These are phyloP conservation scores for Murraya koenigii DNA, from an alignment of 345 rosid genomes.

Conservation along the genomic window DNA sequence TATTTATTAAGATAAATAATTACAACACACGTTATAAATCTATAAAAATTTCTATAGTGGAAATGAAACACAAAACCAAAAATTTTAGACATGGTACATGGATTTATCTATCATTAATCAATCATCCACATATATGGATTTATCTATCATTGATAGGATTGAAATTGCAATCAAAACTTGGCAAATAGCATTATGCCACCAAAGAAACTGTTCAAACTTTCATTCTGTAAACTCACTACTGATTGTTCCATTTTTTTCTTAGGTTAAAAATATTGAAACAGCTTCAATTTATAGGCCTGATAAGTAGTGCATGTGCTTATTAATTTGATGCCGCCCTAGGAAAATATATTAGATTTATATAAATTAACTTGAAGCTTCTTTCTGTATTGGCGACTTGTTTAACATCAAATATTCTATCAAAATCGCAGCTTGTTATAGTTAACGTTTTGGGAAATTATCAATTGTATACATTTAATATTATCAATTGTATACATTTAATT, in stretches of 20 bases:
- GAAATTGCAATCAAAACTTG: neutral
- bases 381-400: neutral
- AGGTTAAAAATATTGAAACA: neutral
- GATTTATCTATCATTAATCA: neutral
- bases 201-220: neutral
- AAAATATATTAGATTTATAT: no score
- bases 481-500: no score
- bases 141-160: neutral
- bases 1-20: no score
- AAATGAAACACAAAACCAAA: no score
- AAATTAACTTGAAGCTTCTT: neutral
- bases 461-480: no score
- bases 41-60: no score
- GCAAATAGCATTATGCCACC: neutral
- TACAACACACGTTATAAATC: no score
- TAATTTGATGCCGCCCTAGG: neutral
- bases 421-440: no score
- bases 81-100: no score
- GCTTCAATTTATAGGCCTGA: neutral
- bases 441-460: no score
- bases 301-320: neutral
- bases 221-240: neutral
- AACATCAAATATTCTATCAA: no score
- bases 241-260: neutral
- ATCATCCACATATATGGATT: neutral